Base-by-base conservation (phyloP, 2,329 filamentous ascomycete genomes). In the Calonectria hawksworthii region DNA sequence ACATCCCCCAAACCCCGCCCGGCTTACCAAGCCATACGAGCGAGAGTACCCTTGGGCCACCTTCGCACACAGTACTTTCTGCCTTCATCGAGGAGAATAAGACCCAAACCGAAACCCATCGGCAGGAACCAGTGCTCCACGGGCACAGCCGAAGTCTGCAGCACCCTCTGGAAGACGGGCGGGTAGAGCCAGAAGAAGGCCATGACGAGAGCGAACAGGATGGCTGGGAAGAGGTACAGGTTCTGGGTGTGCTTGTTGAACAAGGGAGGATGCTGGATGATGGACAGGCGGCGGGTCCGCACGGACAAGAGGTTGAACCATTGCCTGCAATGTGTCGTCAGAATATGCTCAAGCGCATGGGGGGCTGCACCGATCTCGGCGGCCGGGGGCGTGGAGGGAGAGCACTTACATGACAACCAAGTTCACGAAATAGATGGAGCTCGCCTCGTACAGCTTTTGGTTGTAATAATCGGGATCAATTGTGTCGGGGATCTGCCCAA, bases 81-180 rank as follows among this genome's bases (percentile, higher is more conserved):
- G 18, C 65, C 72, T 32, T 78, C 75, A 26, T 77, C 73, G 18
- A 76, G 26, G 9, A 76, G 38, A 23, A 77, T 23, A 23, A 76
- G 52, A 16, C 68, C 76, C 28, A 78, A 16, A 26, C 94, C 94
- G 83, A 96, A 95, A 0, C 92, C 89, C 82, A 94, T 92, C 0
- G 94, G 94, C 65, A 96, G 81, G 83, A 96, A 96, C 90, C 93
- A 96, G 81, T 96, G 88, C 83, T 94, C 94, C 0, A 92, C 91
- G 0, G 94, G 93, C 0, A 96, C 92, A 0, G 85, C 81, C 0
- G 90, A 88, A 0, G 93, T 95, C 23, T 84, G 89, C 2, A 95
- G 85, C 1, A 91, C 88, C 1, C 83, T 81, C 82, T 95, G 93
- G 36, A 96, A 86, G 4, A 88, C 86, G 0, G 93, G 93, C 2